Evolutionary conservation across 2,329 filamentous ascomycete genomes (phyloP), one percentile per base, ranked within the genome.

Genomic region (Fusarium irregulare): DNA sequence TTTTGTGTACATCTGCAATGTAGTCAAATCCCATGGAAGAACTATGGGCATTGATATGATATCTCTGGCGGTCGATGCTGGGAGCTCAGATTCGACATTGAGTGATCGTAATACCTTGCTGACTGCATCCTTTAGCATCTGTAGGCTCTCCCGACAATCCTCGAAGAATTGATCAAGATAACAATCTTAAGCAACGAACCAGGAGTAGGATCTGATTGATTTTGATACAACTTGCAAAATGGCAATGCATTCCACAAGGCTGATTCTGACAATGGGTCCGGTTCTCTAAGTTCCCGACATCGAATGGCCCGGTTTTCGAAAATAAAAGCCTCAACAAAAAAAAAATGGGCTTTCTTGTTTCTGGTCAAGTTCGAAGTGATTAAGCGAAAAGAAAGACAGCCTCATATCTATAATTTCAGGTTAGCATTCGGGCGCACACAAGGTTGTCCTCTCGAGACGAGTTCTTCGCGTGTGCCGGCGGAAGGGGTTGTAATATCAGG

Each of bases 241-340:
- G n/a, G 7, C 18, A 18, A 25, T 47, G 30, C 42, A 50, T 56
- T 45, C 30, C 20, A 57, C 67, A 70, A 44, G 67, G 63, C 67
- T 70, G 67, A 70, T 28, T 45, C 42, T 28, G 37, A 41, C 23
- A 48, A 56, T 42, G 58, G 66, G 63, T 34, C 47, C 25, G 32
- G 60, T 30, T 30, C 30, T 58, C 48, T 55, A 25, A 32, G 54
- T 59, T 66, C 47, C 66, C 60, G 42, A 54, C n/a, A 54, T 60
- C 55, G 25, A 56, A 66, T 40, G 55, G 42, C 67, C 67, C 64
- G 50, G 59, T 61, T 70, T 70, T 70, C 44, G 40, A 62, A 30
- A 45, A 46, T 47, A 62, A 70, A 69, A 63, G 44, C 42, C 66
- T 54, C 62, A 70, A 40, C 34, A 63, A 47, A 37, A 21, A 37